These are phyloP conservation scores for Aegilops tauschii DNA, from an alignment of 176 grass and related monocot species.

Conservation along the genomic window DNA sequence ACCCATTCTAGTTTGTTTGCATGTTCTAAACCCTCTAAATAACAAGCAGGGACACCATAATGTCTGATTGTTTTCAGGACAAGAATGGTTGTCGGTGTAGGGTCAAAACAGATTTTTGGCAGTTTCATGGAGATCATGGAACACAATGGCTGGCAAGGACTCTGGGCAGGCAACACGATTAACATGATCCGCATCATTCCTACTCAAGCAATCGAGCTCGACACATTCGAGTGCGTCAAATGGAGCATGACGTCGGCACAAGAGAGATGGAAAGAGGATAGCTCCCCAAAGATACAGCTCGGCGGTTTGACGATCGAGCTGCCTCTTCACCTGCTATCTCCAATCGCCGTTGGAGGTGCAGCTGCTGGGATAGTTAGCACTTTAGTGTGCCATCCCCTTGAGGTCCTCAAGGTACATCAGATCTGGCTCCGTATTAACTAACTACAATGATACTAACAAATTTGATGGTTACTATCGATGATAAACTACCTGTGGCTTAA, in stretches of 20 bases:
- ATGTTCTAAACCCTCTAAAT: no score
- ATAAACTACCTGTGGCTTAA: not conserved
- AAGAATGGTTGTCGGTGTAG: constrained; percentile 74
- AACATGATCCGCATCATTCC: constrained; percentile 74
- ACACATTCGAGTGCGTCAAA: constrained; percentile 67
- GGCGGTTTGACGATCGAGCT: constrained; percentile 43
- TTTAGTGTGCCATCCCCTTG: constrained; percentile 67
- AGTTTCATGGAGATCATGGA: constrained; percentile 54
- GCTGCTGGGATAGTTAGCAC: constrained; percentile 69
- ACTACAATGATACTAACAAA: not conserved
- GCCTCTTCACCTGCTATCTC: constrained; percentile 46
- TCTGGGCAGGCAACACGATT: constrained; percentile 64
- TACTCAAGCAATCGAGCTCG: constrained; percentile 71
- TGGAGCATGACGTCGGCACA: constrained; percentile 43
- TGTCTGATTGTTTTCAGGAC: constrained; percentile 44
- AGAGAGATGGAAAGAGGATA: constrained; percentile 50
- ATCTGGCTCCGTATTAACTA: not conserved
- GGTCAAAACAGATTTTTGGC: constrained; percentile 55
- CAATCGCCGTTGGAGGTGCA: constrained; percentile 57
- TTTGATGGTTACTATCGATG: not conserved
- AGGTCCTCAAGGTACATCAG: constrained; percentile 66
- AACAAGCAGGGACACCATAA: no score
- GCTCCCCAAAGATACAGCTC: constrained; percentile 30
- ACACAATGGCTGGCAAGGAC: constrained; percentile 63
- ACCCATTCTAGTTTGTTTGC: not conserved